phyloP scores from a whole-genome alignment of 2,329 filamentous ascomycete species.

The Beauveria caledonica region DNA sequence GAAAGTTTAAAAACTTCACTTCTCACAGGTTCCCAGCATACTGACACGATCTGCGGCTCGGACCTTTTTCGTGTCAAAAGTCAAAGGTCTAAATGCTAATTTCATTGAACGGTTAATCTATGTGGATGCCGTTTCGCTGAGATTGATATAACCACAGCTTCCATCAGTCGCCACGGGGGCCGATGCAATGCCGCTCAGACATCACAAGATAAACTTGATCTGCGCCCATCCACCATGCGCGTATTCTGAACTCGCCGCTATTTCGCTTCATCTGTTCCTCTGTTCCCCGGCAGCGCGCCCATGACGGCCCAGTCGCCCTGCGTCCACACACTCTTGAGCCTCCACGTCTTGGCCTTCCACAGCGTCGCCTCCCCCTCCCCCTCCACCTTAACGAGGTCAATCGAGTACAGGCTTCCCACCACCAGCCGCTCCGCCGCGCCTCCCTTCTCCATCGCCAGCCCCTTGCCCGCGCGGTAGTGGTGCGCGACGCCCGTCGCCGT shows the following conservation, averaged over 20 bases:
- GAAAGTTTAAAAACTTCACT: not conserved
- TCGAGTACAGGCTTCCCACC: not conserved
- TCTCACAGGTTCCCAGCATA: no score
- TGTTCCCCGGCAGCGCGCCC: not conserved
- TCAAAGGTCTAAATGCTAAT: no score
- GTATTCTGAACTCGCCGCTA: not conserved
- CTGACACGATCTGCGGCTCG: not conserved
- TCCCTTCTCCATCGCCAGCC: not conserved
- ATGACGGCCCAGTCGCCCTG: constrained; percentile 9
- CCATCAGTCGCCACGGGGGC: no score
- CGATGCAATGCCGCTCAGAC: no score
- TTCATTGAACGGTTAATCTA: no score
- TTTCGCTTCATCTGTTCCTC: not conserved
- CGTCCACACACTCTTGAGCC: constrained; percentile 8
- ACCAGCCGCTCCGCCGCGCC: not conserved
- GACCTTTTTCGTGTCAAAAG: no score
- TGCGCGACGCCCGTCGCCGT: constrained; percentile 7
- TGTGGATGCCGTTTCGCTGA: no score
- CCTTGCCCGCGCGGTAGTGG: constrained; percentile 3
- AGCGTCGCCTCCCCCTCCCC: not conserved
- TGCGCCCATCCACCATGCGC: not conserved
- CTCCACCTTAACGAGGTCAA: constrained; percentile 4
- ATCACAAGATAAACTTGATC: no score
- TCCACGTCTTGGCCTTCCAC: constrained; percentile 8
- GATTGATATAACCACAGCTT: no score